These are phyloP conservation scores for Pyrenochaeta sp. DNA, from an alignment of 2,329 filamentous ascomycete species.

Conservation along the genomic window DNA sequence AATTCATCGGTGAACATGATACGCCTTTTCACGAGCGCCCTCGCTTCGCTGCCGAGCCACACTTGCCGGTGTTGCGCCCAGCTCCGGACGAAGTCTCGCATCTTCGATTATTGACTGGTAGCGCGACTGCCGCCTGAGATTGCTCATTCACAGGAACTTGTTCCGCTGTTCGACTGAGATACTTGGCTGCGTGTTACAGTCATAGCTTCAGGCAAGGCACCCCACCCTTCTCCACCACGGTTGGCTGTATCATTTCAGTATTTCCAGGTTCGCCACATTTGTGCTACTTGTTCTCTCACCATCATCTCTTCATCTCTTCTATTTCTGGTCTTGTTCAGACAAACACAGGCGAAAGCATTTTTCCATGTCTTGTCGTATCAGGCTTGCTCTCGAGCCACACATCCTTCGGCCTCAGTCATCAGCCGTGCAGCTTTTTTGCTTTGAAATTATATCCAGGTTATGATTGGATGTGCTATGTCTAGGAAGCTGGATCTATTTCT, in stretches of 20 bases:
- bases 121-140: slow-evolving; percentile 3
- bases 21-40: slow-evolving; percentile 7
- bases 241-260: slow-evolving; percentile 4
- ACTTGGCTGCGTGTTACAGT: slow-evolving; percentile 6
- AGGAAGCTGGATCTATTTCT: too few relatives aligned
- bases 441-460: too few relatives aligned
- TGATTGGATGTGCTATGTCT: too few relatives aligned
- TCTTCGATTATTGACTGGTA: slow-evolving; percentile 3
- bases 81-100: slow-evolving; percentile 5
- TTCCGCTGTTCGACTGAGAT: not conserved
- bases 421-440: too few relatives aligned
- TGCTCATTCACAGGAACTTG: slow-evolving; percentile 3
- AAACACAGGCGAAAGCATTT: not conserved
- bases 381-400: too few relatives aligned
- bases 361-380: not conserved
- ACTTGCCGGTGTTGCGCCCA: slow-evolving; percentile 6
- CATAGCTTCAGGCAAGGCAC: slow-evolving; percentile 12
- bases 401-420: too few relatives aligned
- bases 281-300: not conserved
- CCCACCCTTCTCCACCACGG: slow-evolving; percentile 5
- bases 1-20: not conserved
- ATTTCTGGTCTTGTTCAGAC: not conserved
- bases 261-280: not conserved
- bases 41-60: slow-evolving; percentile 12
- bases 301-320: not conserved